Evolutionary conservation across 2,329 filamentous ascomycete genomes (phyloP).

Genomic region (Sporothrix sp.): DNA sequence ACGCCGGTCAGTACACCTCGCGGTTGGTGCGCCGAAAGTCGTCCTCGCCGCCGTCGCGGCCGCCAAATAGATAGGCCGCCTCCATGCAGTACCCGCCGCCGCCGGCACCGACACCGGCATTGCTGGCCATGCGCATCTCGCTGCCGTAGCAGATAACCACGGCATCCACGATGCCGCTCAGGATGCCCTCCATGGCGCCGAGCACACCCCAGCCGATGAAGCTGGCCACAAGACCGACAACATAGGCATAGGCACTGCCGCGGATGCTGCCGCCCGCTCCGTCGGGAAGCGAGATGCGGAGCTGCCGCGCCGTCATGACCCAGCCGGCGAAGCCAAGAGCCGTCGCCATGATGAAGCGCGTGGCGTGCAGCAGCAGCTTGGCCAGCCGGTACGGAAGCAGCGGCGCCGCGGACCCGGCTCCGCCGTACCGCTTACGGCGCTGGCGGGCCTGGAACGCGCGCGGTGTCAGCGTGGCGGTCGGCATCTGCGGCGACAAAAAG

Average conservation of each 20-base stretch:
- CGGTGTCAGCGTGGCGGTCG: slow-evolving; percentile 61
- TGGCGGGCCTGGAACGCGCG: slow-evolving; percentile 32
- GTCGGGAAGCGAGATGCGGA: slow-evolving; percentile 50
- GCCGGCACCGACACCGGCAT: slow-evolving; percentile 25
- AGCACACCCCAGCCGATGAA: slow-evolving; percentile 93
- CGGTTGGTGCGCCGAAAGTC: slow-evolving; percentile 13
- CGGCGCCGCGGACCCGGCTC: slow-evolving; percentile 32
- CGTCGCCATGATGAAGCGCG: slow-evolving; percentile 81
- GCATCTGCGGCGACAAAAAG: slow-evolving; percentile 62
- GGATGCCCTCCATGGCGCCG: slow-evolving; percentile 79
- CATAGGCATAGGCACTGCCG: slow-evolving; percentile 87
- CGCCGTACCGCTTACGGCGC: slow-evolving; percentile 17
- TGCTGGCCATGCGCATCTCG: slow-evolving; percentile 59
- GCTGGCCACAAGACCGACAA: slow-evolving; percentile 83
- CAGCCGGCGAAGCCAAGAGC: slow-evolving; percentile 91
- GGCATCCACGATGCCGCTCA: slow-evolving; percentile 79
- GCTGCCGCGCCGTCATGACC: slow-evolving; percentile 79
- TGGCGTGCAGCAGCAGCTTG: slow-evolving; percentile 84
- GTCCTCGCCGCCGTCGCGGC: slow-evolving; percentile 26
- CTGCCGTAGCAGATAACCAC: slow-evolving; percentile 91
- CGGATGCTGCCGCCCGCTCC: slow-evolving; percentile 40
- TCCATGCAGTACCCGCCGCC: slow-evolving; percentile 80
- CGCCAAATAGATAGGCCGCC: slow-evolving; percentile 79
- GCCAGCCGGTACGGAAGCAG: slow-evolving; percentile 84
- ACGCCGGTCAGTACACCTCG: slow-evolving; percentile 12